Evolutionary conservation across 768 basidiomycete species (phyloP).

Genomic region (Guyanaporus albipodus): DNA sequence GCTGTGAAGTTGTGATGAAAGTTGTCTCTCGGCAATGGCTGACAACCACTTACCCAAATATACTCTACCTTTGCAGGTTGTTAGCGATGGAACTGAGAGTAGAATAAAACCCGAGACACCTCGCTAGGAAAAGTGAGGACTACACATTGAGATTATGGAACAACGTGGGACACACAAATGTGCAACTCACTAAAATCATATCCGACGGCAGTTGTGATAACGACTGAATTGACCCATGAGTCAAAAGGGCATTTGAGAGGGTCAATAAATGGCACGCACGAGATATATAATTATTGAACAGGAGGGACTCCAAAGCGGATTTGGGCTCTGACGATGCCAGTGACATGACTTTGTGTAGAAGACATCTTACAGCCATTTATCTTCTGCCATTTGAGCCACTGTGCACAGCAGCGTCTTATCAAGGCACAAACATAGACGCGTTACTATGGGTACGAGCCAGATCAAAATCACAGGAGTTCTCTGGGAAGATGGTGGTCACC

Average conservation of each 20-base stretch:
- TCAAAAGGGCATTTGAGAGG: background rate
- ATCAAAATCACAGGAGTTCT: no score
- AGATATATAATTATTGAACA: background rate
- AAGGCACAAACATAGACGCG: no score
- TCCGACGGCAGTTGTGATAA: background rate
- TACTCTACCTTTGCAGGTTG: slow-evolving; percentile 11
- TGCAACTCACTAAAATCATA: slow-evolving; percentile 11
- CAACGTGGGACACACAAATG: background rate
- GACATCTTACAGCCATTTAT: no score
- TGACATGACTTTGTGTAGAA: no score
- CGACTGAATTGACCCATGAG: background rate
- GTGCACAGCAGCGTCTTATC: no score
- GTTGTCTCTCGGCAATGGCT: no score
- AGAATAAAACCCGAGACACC: background rate
- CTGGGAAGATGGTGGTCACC: no score
- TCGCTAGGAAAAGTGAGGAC: slow-evolving; percentile 8
- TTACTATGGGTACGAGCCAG: no score
- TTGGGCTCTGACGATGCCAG: no score
- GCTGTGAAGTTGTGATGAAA: background rate
- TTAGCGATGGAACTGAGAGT: rapidly evolving
- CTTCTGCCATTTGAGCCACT: no score
- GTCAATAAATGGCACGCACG: background rate
- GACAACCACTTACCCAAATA: slow-evolving; percentile 11
- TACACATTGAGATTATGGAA: background rate
- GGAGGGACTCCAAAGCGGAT: background rate